These are phyloP conservation scores for Canariomyces notabilis DNA, from an alignment of 2,329 filamentous ascomycete genomes.

Conservation along the genomic window DNA sequence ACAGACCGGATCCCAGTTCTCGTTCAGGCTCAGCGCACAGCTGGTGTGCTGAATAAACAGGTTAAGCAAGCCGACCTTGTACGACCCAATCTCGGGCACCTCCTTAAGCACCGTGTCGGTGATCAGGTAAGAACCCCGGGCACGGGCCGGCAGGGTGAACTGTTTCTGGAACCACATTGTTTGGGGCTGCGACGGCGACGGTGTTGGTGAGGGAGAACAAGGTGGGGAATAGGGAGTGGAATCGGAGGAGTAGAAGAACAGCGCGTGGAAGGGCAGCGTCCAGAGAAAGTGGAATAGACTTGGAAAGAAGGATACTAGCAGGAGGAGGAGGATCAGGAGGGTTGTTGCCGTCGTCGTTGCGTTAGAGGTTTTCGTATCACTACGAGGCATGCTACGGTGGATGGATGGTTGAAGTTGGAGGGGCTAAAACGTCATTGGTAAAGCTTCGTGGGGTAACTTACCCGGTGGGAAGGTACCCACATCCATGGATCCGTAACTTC, in stretches of 20 bases:
- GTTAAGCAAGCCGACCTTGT: conserved; percentile 81
- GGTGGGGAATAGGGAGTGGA: conserved; percentile 29
- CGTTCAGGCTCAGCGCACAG: conserved; percentile 85
- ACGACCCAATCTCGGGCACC: conserved; percentile 73
- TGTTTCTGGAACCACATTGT: conserved; percentile 79
- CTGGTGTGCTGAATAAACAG: conserved; percentile 95
- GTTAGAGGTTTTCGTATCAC: neutral
- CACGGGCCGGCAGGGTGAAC: conserved; percentile 69
- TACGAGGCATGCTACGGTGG: conserved; percentile 7
- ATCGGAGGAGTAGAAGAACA: conserved; percentile 18
- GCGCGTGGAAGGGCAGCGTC: conserved; percentile 39
- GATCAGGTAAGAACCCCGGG: conserved; percentile 83
- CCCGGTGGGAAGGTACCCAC: neutral
- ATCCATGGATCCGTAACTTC: too few species aligned
- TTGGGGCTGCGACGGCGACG: conserved; percentile 10
- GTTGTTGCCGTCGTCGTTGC: conserved; percentile 32
- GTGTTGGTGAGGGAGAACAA: conserved; percentile 9
- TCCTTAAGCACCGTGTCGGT: conserved; percentile 67
- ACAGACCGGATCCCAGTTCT: conserved; percentile 75
- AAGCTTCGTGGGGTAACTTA: neutral
- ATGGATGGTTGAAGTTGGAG: neutral
- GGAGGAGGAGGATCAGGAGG: conserved; percentile 42
- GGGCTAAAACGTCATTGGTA: conserved; percentile 16
- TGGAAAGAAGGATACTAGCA: conserved; percentile 50
- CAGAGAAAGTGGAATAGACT: conserved; percentile 48